These are phyloP conservation scores for Calocybe gangraenosa DNA, from an alignment of 768 basidiomycete genomes.

Conservation along the genomic window DNA sequence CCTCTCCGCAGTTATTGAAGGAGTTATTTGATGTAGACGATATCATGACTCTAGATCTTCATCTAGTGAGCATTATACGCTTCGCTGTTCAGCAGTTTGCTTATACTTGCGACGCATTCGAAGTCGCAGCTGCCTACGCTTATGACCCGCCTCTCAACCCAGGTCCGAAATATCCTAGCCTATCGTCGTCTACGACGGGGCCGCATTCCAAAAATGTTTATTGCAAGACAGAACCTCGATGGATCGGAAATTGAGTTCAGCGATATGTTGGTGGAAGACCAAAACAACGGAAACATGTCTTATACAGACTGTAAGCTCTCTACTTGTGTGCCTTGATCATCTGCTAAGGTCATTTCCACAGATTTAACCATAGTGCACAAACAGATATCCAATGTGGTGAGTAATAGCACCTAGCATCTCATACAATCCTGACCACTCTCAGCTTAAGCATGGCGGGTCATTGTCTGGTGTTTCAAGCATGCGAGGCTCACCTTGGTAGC, in stretches of 20 bases:
- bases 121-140: conserved; percentile 71
- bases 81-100: neutral
- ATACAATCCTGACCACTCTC: conserved; percentile 3
- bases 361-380: conserved; percentile 47
- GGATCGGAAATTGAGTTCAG: conserved; percentile 92
- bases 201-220: conserved; percentile 50
- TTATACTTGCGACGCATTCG: conserved; percentile 2
- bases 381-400: conserved; percentile 45
- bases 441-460: conserved; percentile 39
- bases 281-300: conserved; percentile 92
- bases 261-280: conserved; percentile 96
- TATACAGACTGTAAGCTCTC: conserved; percentile 77
- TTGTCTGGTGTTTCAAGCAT: conserved; percentile 31
- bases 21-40: conserved; percentile 88
- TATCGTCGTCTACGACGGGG: conserved; percentile 56
- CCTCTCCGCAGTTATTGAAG: conserved; percentile 73
- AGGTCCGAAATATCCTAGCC: conserved; percentile 83
- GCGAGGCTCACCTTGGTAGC: conserved; percentile 41
- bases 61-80: conserved; percentile 48
- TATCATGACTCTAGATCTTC: conserved; percentile 59
- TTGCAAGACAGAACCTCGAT: conserved; percentile 92
- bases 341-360: conserved; percentile 18
- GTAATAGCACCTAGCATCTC: conserved; percentile 13
- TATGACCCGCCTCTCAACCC: conserved; percentile 71
- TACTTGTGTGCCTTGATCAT: neutral